Base-by-base conservation (phyloP, 2,329 filamentous ascomycete species). In the Ascomycota sp. region DNA sequence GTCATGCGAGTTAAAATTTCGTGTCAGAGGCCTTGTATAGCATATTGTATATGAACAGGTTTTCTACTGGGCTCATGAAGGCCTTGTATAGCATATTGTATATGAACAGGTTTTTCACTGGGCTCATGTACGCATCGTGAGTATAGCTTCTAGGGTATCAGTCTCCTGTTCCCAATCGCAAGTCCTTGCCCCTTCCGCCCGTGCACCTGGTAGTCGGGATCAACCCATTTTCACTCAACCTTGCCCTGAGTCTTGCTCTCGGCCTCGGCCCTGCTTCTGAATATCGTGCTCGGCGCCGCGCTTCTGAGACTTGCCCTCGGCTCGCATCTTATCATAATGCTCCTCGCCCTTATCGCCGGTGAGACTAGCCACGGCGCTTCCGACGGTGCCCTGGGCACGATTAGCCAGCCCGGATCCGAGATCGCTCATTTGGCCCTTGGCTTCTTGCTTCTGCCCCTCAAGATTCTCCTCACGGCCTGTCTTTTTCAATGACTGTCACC, bases 241-340 rank as follows among this genome's bases (percentile, higher is more conserved):
- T 40, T 36, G 25, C 23, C 19, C 25, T 34, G n/a, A n/a, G n/a
- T n/a, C n/a, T n/a, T 30, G n/a, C 61, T 59, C 38, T 69, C 28
- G 9, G 61, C 59, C 38, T 69, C 63, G 1, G 59, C 66, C 60
- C n/a, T 79, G 60, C 67, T 81, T 85, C 52, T 76, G 57, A 33
- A 92, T 63, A 45, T 92, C 82, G 23, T 65, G 57, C 65, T 93
- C 83, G 2, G 75, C 83, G 29, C 82, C 78, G 13, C 82, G 68
- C 64, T 92, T 78, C 45, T 69, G 63, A 13, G 77, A 79, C 72
- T 89, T 93, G 38, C 83, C 85, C 38, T 69, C 56, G 43, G 89
- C 82, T 45, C 89, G 82, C 52, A 76, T 58, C 40, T 62, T 50
- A 49, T 78, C 60, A 45, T 71, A 77, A 47, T 70, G 67, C 28